Conservation (phyloP, 805 yeast genomes). For the Cyberlindnera americana region DNA sequence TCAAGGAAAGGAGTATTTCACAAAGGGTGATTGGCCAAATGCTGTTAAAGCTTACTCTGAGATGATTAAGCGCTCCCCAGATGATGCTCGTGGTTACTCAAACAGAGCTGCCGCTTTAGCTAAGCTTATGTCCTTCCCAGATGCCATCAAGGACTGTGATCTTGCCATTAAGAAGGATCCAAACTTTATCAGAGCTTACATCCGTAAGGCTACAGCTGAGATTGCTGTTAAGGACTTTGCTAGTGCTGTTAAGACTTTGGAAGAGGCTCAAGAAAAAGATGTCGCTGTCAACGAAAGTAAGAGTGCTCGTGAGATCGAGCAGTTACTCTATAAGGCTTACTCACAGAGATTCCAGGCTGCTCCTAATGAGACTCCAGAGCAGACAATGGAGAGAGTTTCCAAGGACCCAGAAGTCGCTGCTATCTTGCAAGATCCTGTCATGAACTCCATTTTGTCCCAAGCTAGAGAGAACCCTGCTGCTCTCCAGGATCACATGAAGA, state of each 20-base stretch:
- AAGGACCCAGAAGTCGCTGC: slow-evolving; percentile 92
- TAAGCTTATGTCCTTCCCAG: slow-evolving; percentile 95
- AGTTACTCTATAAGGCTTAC: slow-evolving; percentile 71
- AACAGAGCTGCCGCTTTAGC: slow-evolving; percentile 97
- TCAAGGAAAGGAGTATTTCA: slow-evolving; percentile 84
- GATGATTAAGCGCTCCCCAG: slow-evolving; percentile 96
- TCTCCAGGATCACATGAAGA: slow-evolving; percentile 94
- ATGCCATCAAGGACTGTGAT: slow-evolving; percentile 90
- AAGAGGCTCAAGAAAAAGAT: slow-evolving; percentile 75
- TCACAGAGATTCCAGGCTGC: slow-evolving; percentile 75
- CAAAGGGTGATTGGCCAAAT: slow-evolving; percentile 92
- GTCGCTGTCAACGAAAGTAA: slow-evolving; percentile 56
- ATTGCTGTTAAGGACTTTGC: slow-evolving; percentile 86
- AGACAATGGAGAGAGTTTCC: slow-evolving; percentile 85
- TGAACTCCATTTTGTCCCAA: slow-evolving; percentile 92
- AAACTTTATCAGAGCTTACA: slow-evolving; percentile 86
- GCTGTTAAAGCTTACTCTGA: slow-evolving; percentile 94
- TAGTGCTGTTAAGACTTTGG: slow-evolving; percentile 76
- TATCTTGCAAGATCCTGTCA: slow-evolving; percentile 89
- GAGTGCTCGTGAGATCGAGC: slow-evolving; percentile 73
- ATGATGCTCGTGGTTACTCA: slow-evolving; percentile 93
- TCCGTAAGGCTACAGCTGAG: slow-evolving; percentile 94
- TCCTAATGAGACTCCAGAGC: slow-evolving; percentile 84
- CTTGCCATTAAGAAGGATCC: slow-evolving; percentile 87
- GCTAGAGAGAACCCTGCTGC: slow-evolving; percentile 97